Evolutionary conservation across 1,284 basidiomycete species (phyloP), one percentile per base, ranked within the genome.

Genomic region (Uromyces viciae-fabae): DNA sequence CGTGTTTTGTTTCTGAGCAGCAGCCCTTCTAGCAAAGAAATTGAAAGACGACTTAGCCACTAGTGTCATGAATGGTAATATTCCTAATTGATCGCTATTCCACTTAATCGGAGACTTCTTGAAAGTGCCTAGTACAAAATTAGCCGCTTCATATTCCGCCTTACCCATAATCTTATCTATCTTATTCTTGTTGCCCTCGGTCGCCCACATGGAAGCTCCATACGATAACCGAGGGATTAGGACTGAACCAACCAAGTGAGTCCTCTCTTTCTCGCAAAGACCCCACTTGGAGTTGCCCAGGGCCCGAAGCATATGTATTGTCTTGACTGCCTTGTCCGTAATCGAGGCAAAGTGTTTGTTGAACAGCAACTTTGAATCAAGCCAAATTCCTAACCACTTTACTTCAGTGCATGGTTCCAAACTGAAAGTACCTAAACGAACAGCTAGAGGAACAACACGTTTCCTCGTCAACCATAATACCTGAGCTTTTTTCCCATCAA

Each of bases 401-500:
- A 64, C 60, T 11, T 38, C 60, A 1, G 2, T 4, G 7, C 15
- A 38, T 0, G 60, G 33, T 1, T 9, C 8, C 15, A 64, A 8
- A 4, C 11, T 22, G n/a, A 25, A 28, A 9, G 11, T 9, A 17
- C 54, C 54, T 11, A 58, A 58, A n/a, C n/a, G 11, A n/a, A 58
- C n/a, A 28, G 54, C 9, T 11, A 9, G n/a, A 58, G 11, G 11
- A 28, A 28, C n/a, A 28, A 25, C n/a, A 3, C 15, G 9, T n/a
- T 28, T n/a, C 54, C 11, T 56, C 25, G 73, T 58, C 11, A 75
- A 25, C 40, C 58, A 60, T 15, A 75, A 25, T 7, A 75, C 38
- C 25, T 75, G 72, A 0, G 73, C 73, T 40, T 52, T 72, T 7
- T 40, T 46, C 19, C 52, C 28, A 31, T 72, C 69, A 17, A 75